phyloP scores from a whole-genome alignment of 352 stramenopile species.

The Phytophthora megakarya region DNA sequence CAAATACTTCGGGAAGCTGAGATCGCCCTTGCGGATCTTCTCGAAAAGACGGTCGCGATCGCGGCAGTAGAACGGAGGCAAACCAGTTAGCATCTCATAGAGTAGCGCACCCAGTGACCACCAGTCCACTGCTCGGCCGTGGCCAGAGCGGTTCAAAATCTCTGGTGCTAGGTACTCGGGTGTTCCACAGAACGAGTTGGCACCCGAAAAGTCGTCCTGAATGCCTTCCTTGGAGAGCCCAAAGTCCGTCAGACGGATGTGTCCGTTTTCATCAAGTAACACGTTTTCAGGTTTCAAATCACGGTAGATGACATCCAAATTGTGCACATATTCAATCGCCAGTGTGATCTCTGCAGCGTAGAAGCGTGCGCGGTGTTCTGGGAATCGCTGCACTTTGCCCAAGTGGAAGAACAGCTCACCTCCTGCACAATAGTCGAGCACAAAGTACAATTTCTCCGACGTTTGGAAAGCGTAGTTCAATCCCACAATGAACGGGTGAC shows the following conservation, averaged over 20 bases:
- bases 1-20: constrained; percentile 96
- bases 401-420: constrained; percentile 96
- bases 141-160: constrained; percentile 96
- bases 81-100: constrained; percentile 83
- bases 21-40: constrained; percentile 95
- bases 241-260: constrained; percentile 99
- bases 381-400: constrained; percentile 93
- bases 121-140: constrained; percentile 98
- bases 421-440: constrained; percentile 98
- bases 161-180: constrained; percentile 99
- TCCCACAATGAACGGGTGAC: constrained; percentile 98
- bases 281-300: constrained; percentile 99
- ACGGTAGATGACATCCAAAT: constrained; percentile 95
- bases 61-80: constrained; percentile 94
- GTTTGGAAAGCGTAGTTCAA: constrained; percentile 97
- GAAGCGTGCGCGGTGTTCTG: constrained; percentile 93
- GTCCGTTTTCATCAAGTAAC: constrained; percentile 94
- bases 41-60: constrained; percentile 97
- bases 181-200: constrained; percentile 97
- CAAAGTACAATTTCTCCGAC: constrained; percentile 97
- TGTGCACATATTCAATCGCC: constrained; percentile 95
- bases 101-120: constrained; percentile 94
- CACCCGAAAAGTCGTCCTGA: constrained; percentile 92
- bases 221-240: constrained; percentile 91
- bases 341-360: constrained; percentile 98